Conservation (phyloP, 371 early-diverging fungal genomes). For the Haplosporangium sp. region DNA sequence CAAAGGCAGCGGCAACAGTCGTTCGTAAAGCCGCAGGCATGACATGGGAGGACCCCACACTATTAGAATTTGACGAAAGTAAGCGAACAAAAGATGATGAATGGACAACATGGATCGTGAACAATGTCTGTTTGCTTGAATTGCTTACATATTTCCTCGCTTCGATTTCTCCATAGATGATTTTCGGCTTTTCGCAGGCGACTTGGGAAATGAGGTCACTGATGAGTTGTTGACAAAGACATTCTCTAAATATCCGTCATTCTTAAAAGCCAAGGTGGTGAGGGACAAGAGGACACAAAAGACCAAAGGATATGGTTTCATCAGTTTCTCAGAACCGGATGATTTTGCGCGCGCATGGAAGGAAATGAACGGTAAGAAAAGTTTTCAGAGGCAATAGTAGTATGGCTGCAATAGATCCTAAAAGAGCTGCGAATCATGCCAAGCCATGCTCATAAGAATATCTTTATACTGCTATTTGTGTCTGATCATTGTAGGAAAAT, state of each 20-base stretch:
- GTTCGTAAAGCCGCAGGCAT: conserved; percentile 92
- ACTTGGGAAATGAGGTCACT: conserved; percentile 89
- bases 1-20: conserved; percentile 55
- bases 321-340: conserved; percentile 85
- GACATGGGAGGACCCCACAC: conserved; percentile 93
- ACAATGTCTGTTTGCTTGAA: neutral
- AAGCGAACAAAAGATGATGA: conserved; percentile 21
- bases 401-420: no score
- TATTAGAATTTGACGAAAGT: conserved; percentile 91
- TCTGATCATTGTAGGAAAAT: conserved; percentile 77
- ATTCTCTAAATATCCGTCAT: conserved; percentile 83
- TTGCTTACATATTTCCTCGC: neutral
- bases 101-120: neutral
- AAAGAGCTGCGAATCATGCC: no score
- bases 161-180: conserved; percentile 66
- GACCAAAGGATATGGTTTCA: conserved; percentile 85
- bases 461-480: no score
- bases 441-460: no score
- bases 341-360: conserved; percentile 88
- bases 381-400: neutral
- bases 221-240: conserved; percentile 82
- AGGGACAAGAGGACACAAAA: conserved; percentile 84
- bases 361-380: conserved; percentile 88
- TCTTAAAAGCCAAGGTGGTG: conserved; percentile 81
- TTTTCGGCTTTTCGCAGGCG: conserved; percentile 88